Evolutionary conservation across 208 protist species (phyloP).

Genomic region (Trypanosomatidae sp.): DNA sequence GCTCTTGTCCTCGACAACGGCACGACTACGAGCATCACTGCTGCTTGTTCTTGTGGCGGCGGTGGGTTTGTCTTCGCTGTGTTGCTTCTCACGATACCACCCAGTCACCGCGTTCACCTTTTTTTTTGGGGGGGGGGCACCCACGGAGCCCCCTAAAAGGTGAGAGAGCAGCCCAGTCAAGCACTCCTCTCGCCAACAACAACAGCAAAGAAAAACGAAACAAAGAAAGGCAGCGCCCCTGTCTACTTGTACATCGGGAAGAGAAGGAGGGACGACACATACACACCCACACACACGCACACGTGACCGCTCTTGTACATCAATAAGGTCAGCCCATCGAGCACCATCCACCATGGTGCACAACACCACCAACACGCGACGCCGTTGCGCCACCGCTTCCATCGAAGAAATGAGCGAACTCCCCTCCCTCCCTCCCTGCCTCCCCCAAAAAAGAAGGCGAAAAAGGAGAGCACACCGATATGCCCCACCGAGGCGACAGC

Average conservation of each 20-base stretch:
- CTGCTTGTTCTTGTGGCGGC: too few relatives aligned
- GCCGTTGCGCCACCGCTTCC: too few relatives aligned
- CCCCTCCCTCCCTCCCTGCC: too few relatives aligned
- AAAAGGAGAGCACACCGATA: background rate
- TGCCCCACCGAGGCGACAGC: background rate
- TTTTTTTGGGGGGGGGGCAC: background rate
- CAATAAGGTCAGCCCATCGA: too few relatives aligned
- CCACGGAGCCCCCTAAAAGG: background rate
- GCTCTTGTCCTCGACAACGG: background rate
- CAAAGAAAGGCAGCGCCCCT: background rate
- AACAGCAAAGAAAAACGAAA: background rate
- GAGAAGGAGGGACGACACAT: background rate
- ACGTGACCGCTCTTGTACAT: background rate
- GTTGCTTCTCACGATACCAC: background rate
- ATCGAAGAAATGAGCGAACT: too few relatives aligned
- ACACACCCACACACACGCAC: background rate
- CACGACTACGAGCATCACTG: background rate
- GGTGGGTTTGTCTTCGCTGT: background rate
- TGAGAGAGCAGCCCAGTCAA: background rate
- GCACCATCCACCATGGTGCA: too few relatives aligned
- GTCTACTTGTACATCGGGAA: conserved; percentile 5
- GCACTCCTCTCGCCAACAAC: background rate
- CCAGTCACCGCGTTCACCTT: background rate
- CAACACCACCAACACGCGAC: background rate
- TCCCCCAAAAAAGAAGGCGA: background rate